A percentile compares a stretch with the other conserved stretches of the same genome.
Conservation (phyloP, 768 basidiomycete species). For the Tylopilus rubrobrunneus region DNA sequence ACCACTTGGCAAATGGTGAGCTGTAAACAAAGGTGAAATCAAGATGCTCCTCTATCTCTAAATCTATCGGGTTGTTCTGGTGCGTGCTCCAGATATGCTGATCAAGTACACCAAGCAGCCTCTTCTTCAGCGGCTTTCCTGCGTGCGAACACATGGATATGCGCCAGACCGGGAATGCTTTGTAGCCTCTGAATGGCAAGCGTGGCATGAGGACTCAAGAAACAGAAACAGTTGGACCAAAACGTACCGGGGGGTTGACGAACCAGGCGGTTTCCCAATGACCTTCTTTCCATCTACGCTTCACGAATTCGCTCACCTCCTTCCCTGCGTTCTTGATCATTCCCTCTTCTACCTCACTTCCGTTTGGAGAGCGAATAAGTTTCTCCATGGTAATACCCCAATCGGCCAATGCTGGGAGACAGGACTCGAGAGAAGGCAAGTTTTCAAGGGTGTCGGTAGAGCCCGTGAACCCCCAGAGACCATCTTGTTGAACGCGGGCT, state of each 20-base stretch:
- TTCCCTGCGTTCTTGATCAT: conserved; percentile 48
- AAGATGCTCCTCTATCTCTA: conserved; percentile 6
- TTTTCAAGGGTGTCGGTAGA: conserved; percentile 49
- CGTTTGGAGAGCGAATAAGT: conserved; percentile 49
- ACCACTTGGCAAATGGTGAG: background rate
- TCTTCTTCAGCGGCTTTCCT: conserved; percentile 36
- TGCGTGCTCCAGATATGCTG: background rate
- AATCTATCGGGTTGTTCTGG: background rate
- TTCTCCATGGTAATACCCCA: conserved; percentile 68
- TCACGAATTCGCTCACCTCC: conserved; percentile 63
- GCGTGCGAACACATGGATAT: conserved; percentile 81
- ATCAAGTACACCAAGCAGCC: conserved; percentile 14
- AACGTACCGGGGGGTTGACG: conserved; percentile 77
- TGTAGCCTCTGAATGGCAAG: conserved; percentile 60
- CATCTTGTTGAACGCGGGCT: conserved; percentile 65
- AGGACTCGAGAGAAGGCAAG: conserved; percentile 54
- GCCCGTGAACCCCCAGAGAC: conserved; percentile 82
- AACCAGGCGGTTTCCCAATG: conserved; percentile 95
- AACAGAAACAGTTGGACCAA: background rate
- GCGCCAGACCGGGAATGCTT: conserved; percentile 76
- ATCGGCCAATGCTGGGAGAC: conserved; percentile 58
- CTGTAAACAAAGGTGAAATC: background rate
- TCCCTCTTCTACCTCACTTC: conserved; percentile 49
- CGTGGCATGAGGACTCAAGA: background rate
- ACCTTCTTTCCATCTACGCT: conserved; percentile 59